A percentile compares a stretch with the other conserved stretches of the same genome.
Evolutionary conservation across 257 asterid species (phyloP).

Genomic region (Solanum chiquidenum): DNA sequence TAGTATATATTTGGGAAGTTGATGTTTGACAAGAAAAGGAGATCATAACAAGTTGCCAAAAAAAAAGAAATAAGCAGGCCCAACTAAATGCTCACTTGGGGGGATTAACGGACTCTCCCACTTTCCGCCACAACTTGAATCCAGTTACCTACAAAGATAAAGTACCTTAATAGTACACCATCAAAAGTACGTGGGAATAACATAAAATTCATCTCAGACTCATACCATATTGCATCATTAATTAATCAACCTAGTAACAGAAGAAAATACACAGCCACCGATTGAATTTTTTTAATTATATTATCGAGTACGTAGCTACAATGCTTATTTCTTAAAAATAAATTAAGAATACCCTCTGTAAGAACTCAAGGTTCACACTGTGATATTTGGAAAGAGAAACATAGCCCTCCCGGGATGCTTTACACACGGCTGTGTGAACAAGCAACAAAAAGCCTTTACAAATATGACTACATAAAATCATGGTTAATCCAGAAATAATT

Average conservation of each 20-base stretch:
- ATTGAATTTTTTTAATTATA: background rate
- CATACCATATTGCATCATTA: background rate
- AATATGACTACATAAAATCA: background rate
- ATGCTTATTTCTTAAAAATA: background rate
- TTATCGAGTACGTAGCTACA: background rate
- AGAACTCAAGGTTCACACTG: background rate
- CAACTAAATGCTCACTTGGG: conserved; percentile 54
- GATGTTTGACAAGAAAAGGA: background rate
- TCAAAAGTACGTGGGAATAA: background rate
- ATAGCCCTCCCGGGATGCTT: background rate
- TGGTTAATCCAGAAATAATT: background rate
- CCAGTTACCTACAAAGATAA: conserved; percentile 52
- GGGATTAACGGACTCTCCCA: conserved; percentile 87
- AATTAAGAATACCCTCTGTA: background rate
- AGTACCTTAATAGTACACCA: background rate
- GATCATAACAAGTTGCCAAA: background rate
- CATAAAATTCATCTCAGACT: background rate
- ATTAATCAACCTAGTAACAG: background rate
- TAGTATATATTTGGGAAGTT: background rate
- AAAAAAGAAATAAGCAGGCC: background rate
- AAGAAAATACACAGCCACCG: background rate
- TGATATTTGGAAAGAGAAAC: background rate
- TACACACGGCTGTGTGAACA: background rate
- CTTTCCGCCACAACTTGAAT: conserved; percentile 84
- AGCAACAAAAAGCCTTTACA: background rate